Conservation (phyloP, 768 basidiomycete genomes). For the Boletus insuetus region DNA sequence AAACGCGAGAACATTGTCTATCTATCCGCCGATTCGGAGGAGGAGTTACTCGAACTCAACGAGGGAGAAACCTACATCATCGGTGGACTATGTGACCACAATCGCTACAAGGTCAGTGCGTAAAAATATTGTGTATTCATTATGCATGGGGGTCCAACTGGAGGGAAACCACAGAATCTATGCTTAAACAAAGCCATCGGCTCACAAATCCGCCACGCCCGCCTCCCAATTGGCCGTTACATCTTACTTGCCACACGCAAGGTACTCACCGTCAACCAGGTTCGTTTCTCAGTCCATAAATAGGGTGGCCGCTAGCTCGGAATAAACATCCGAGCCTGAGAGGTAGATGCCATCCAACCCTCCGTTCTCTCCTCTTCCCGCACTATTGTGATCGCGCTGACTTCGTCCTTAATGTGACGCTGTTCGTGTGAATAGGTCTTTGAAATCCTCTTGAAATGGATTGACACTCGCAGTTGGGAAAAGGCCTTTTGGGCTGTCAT, state of each 20-base stretch:
- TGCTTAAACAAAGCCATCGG: constrained; percentile 83
- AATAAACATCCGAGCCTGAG: background rate
- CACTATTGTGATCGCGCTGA: constrained; percentile 1
- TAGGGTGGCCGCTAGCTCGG: background rate
- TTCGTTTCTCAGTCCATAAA: constrained; percentile 19
- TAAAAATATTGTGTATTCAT: background rate
- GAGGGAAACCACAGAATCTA: constrained; percentile 57
- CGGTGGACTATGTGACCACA: constrained; percentile 93
- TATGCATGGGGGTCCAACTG: constrained; percentile 10
- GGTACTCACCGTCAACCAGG: constrained; percentile 96
- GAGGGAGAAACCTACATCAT: constrained; percentile 91
- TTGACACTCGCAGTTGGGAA: constrained; percentile 84
- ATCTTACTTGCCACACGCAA: constrained; percentile 86
- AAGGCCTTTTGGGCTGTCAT: constrained; percentile 85
- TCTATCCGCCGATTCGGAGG: constrained; percentile 89
- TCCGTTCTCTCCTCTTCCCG: background rate
- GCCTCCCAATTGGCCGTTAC: constrained; percentile 93
- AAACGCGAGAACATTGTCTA: constrained; percentile 69
- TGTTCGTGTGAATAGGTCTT: constrained; percentile 49
- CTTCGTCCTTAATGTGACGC: background rate
- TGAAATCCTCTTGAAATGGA: constrained; percentile 89
- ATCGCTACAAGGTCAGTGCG: constrained; percentile 80
- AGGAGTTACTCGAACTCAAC: constrained; percentile 79
- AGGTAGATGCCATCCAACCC: background rate
- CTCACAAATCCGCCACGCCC: constrained; percentile 77